A percentile compares a stretch with the other conserved stretches of the same genome.
These are phyloP conservation scores for Sistotremastrum niveocremeum DNA, from an alignment of 768 basidiomycete species.

Conservation along the genomic window DNA sequence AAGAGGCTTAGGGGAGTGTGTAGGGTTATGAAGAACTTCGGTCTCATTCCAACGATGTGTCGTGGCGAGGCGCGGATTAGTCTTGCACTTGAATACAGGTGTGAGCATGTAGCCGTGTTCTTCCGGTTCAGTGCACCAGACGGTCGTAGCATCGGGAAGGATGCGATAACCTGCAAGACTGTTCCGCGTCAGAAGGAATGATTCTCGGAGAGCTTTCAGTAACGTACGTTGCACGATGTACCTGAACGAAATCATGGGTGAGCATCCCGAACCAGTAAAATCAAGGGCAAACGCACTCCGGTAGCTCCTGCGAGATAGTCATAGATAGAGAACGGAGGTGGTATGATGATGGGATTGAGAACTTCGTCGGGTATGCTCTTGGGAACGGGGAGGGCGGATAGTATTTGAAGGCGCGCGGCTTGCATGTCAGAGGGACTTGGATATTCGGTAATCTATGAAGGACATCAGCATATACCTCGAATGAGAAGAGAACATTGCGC, in stretches of 20 bases:
- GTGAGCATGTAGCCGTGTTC: conserved; percentile 70
- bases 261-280: background rate
- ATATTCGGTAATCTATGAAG: no score
- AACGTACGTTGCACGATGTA: conserved; percentile 35
- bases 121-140: conserved; percentile 72
- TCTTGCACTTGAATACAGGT: conserved; percentile 64
- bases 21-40: conserved; percentile 49
- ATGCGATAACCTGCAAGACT: conserved; percentile 58
- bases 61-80: conserved; percentile 61
- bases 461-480: no score
- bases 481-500: no score
- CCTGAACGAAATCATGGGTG: conserved; percentile 29
- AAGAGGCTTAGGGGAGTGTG: conserved; percentile 30
- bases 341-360: conserved; percentile 56
- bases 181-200: background rate
- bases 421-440: no score
- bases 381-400: conserved; percentile 53
- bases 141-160: conserved; percentile 51
- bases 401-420: conserved; percentile 11
- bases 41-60: conserved; percentile 61
- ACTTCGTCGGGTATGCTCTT: conserved; percentile 47
- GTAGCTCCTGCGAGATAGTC: conserved; percentile 51
- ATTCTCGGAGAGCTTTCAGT: background rate
- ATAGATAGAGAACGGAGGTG: conserved; percentile 46
- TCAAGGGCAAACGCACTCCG: conserved; percentile 29